These are phyloP conservation scores for Alternaria burnsii DNA, from an alignment of 2,329 filamentous ascomycete genomes.

Conservation along the genomic window DNA sequence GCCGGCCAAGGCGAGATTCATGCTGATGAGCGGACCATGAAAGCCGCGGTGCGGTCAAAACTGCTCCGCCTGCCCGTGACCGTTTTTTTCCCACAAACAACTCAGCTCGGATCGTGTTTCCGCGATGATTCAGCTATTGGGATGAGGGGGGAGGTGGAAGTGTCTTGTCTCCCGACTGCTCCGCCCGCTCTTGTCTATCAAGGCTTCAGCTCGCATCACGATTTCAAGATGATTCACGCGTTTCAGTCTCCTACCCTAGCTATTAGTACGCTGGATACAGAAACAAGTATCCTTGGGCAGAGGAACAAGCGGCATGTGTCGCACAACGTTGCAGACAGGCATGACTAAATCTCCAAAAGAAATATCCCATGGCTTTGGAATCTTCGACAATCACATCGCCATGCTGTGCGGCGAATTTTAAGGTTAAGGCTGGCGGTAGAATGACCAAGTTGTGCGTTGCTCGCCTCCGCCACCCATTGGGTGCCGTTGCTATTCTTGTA, in stretches of 20 bases:
- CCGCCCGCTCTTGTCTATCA: conserved; percentile 18
- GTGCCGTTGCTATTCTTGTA: conserved; percentile 37
- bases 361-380: not conserved
- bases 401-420: conserved; percentile 24
- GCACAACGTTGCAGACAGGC: not conserved
- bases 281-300: conserved; percentile 23
- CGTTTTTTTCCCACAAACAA: too few species aligned
- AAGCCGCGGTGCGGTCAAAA: conserved; percentile 3
- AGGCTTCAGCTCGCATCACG: conserved; percentile 19
- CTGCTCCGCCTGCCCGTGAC: not conserved
- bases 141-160: too few species aligned
- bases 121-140: not conserved
- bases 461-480: conserved; percentile 23
- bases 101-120: not conserved
- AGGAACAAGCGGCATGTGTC: conserved; percentile 1
- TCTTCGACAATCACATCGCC: conserved; percentile 22
- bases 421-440: conserved; percentile 30
- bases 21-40: not conserved
- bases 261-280: conserved; percentile 22
- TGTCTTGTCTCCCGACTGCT: not conserved
- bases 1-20: too few species aligned
- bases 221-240: conserved; percentile 28
- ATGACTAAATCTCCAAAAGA: conserved; percentile 9
- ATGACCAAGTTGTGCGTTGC: conserved; percentile 20
- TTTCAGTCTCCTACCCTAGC: conserved; percentile 8